phyloP scores from a whole-genome alignment of 495 filamentous ascomycete genomes.

The Aspergillus steynii region DNA sequence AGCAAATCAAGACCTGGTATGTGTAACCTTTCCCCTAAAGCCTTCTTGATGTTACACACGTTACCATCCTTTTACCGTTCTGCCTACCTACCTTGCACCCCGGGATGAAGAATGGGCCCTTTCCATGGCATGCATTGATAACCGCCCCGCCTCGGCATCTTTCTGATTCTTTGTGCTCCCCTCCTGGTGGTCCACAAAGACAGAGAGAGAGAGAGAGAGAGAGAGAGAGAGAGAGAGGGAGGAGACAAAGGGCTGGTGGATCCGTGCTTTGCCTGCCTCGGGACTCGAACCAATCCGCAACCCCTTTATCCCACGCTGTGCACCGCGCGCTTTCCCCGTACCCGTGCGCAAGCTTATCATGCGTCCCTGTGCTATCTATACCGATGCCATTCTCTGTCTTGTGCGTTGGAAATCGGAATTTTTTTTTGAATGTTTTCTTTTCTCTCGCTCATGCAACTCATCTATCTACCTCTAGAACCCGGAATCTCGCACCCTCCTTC shows the following conservation, averaged over 20 bases:
- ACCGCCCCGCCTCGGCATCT: neutral
- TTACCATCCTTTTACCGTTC: neutral
- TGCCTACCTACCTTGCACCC: neutral
- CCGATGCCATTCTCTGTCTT: neutral
- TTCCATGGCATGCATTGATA: neutral
- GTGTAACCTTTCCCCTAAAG: conserved; percentile 2
- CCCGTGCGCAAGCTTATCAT: neutral
- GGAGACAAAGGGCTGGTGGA: neutral
- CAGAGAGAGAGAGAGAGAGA: neutral
- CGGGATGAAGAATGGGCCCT: neutral
- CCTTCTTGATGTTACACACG: neutral
- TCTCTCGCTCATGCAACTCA: neutral
- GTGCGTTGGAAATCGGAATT: neutral
- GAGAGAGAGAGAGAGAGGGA: neutral
- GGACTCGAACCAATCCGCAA: neutral
- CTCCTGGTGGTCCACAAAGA: neutral
- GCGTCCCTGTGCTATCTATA: neutral
- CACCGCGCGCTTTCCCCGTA: neutral
- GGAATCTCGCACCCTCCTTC: conserved; percentile 72
- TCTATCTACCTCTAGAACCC: conserved; percentile 60
- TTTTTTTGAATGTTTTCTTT: neutral
- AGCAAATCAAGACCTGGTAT: conserved; percentile 54
- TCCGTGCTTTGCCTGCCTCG: neutral
- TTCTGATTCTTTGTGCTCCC: neutral
- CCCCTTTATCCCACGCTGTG: neutral